These are phyloP conservation scores for Fagopyrum homotropicum DNA, from an alignment of 148 eudicot species.

Conservation along the genomic window DNA sequence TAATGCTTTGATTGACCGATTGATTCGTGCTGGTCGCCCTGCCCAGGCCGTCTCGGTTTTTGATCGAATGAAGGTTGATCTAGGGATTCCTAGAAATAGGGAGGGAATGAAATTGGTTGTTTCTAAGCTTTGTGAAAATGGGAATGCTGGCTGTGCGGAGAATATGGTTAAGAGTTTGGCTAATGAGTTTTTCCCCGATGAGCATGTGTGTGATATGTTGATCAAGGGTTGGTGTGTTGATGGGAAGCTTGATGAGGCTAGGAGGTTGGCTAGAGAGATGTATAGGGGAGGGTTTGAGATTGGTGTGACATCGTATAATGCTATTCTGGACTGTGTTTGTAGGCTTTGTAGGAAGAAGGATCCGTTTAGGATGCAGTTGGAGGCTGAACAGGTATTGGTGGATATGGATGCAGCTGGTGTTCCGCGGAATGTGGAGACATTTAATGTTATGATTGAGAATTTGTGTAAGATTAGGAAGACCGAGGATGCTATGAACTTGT, in stretches of 20 bases:
- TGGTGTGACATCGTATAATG: constrained; percentile 53
- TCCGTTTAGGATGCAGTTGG: constrained; percentile 51
- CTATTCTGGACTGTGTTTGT: constrained; percentile 83
- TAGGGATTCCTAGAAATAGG: constrained; percentile 47
- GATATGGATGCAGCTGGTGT: constrained; percentile 92
- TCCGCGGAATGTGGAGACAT: constrained; percentile 74
- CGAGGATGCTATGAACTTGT: constrained; percentile 57
- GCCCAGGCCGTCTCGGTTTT: constrained; percentile 48
- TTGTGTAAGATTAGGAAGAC: constrained; percentile 77
- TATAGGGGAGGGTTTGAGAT: constrained; percentile 84
- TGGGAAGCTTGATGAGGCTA: constrained; percentile 76
- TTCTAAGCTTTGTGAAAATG: constrained; percentile 57
- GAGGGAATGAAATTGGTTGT: constrained; percentile 46
- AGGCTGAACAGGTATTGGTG: constrained; percentile 53
- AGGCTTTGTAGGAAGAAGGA: constrained; percentile 82
- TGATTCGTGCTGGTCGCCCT: constrained; percentile 65
- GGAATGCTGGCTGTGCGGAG: constrained; percentile 72
- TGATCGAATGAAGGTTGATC: constrained; percentile 63
- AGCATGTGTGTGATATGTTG: constrained; percentile 65
- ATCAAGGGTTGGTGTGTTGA: constrained; percentile 88
- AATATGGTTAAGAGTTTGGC: constrained; percentile 71
- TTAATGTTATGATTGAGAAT: constrained; percentile 65
- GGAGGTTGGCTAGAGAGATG: constrained; percentile 76
- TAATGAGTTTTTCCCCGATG: constrained; percentile 77
- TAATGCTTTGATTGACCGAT: constrained; percentile 37